Evolutionary conservation across 228 moss, liverwort and hornwort genomes (phyloP), one percentile per base, ranked within the genome.

Genomic region (Sphagnum fallax): DNA sequence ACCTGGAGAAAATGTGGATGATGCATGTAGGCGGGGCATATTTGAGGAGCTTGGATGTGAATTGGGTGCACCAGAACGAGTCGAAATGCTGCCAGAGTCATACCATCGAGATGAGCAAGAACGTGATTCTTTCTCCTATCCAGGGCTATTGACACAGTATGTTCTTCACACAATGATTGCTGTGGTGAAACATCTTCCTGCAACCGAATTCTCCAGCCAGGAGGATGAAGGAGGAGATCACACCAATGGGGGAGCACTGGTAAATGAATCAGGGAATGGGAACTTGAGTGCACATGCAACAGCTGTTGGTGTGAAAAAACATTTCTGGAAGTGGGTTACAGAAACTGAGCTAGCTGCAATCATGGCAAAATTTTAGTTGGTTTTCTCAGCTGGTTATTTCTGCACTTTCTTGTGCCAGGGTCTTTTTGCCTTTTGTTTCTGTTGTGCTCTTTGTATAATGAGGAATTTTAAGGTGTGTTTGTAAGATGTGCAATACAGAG

Each of bases 301-400:
- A 64, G 75, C 82, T 5, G 60, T 93, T 55, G 89, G 88, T 50
- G 93, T 93, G 50, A 91, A 80, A 72, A 80, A 81, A 70, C 97
- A 98, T 75, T 79, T 83, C 62, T 98, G 97, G 97, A 91, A 69
- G 72, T 98, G 97, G 97, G 83, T 93, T 50, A 84, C 87, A 16
- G 82, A 82, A 58, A 67, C 49, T 62, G 83, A 87, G 68, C 72
- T 87, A 62, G 78, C 80, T 32, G 52, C 60, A 18, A 74, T 83
- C 10, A 72, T 83, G 53, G 75, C 66, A 63, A 75, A 52, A 48
- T 76, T 32, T 2, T 32, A 32, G 32, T 3, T 32, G 32, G 32
- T 32, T 32, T 32, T 32, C 32, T 32, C 32, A 32, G 32, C 32
- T 32, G 32, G 32, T 32, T 32, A 32, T 32, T 32, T 32, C 32